These are phyloP conservation scores for Schizonepeta tenuifolia DNA, from an alignment of 257 asterid species.

Conservation along the genomic window DNA sequence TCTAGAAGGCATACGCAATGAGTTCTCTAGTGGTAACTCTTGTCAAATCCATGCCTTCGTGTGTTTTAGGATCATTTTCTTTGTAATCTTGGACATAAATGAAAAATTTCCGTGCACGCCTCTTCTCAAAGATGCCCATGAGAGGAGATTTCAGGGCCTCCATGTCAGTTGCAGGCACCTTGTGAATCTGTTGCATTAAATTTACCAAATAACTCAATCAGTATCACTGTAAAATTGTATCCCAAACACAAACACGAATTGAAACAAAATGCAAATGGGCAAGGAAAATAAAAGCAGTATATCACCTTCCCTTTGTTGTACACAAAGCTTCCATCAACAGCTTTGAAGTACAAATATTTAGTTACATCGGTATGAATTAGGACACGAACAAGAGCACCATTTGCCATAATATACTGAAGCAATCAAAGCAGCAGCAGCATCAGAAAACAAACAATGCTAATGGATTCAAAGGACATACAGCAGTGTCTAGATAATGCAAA, in stretches of 20 bases:
- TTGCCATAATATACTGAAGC: conserved; percentile 92
- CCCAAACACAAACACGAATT: conserved; percentile 6
- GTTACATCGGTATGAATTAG: conserved; percentile 96
- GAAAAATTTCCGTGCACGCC: conserved; percentile 95
- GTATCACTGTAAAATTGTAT: not conserved
- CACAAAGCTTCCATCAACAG: conserved; percentile 97
- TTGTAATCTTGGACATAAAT: conserved; percentile 88
- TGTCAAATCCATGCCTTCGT: conserved; percentile 92
- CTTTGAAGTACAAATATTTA: conserved; percentile 87
- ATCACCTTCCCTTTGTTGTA: conserved; percentile 87
- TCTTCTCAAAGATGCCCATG: conserved; percentile 97
- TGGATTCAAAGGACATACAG: conserved; percentile 7
- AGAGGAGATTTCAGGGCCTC: conserved; percentile 98
- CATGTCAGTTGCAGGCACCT: conserved; percentile 94
- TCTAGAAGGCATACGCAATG: conserved; percentile 62
- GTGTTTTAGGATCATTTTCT: conserved; percentile 82
- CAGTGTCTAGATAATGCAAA: conserved; percentile 32
- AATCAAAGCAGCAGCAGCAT: conserved; percentile 23
- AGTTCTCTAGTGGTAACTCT: conserved; percentile 82
- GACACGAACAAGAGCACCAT: conserved; percentile 91
- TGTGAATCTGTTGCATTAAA: conserved; percentile 68
- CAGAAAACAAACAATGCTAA: conserved; percentile 20
- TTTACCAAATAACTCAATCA: conserved; percentile 19
- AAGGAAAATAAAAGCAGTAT: conserved; percentile 8
- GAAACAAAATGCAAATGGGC: not conserved